phyloP scores from a whole-genome alignment of 768 basidiomycete species.

The Neoboletus magnificus region DNA sequence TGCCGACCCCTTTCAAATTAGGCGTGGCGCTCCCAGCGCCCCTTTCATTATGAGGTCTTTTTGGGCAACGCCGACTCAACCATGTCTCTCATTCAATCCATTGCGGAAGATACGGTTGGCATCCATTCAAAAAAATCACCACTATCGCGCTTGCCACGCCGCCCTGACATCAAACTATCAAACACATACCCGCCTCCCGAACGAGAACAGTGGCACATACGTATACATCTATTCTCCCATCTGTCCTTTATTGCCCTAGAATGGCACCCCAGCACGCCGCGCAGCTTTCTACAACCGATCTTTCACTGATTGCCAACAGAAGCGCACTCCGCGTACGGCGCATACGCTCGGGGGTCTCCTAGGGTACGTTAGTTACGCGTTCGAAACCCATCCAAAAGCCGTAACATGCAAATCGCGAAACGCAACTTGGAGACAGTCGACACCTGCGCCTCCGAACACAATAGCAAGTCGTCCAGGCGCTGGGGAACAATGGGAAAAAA shows the following conservation, averaged over 20 bases:
- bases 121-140: not conserved
- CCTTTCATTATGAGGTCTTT: not conserved
- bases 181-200: not conserved
- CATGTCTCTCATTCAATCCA: not conserved
- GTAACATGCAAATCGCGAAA: constrained; percentile 2
- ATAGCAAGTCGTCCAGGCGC: constrained; percentile 3
- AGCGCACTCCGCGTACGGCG: constrained; percentile 44
- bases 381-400: not conserved
- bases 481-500: constrained; percentile 8
- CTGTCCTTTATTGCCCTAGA: not conserved
- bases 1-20: not conserved
- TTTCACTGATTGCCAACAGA: constrained; percentile 45
- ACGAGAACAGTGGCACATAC: not conserved
- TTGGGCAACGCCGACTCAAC: not conserved
- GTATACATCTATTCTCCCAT: not conserved
- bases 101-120: not conserved
- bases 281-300: constrained; percentile 53
- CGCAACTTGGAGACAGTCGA: constrained; percentile 3
- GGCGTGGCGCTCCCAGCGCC: constrained; percentile 1
- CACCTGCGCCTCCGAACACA: constrained; percentile 12
- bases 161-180: not conserved
- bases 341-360: constrained; percentile 26
- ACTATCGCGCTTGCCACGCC: not conserved
- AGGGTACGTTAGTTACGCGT: constrained; percentile 9
- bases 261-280: constrained; percentile 40